Evolutionary conservation across 139 green algal species (phyloP).

Genomic region (Asterochloris sp.): DNA sequence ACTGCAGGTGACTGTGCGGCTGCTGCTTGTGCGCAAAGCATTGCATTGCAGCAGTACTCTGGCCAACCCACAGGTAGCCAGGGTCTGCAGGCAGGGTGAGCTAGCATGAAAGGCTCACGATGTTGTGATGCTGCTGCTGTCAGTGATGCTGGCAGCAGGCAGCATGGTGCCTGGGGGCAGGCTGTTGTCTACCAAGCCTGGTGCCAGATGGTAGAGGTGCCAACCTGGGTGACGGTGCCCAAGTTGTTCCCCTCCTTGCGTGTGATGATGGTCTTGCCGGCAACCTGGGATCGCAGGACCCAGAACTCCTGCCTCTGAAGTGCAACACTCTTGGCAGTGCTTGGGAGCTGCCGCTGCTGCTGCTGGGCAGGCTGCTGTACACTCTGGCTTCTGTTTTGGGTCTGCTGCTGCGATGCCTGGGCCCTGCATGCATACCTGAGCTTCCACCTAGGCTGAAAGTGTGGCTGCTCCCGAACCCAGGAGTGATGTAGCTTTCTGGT

Average conservation of each 20-base stretch:
- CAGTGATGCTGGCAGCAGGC: no score
- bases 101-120: no score
- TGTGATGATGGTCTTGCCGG: conserved; percentile 6
- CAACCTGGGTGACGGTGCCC: not conserved
- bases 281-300: not conserved
- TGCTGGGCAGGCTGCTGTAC: not conserved
- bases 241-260: not conserved
- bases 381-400: not conserved
- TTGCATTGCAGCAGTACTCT: no score
- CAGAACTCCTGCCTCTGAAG: not conserved
- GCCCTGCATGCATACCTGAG: not conserved
- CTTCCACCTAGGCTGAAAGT: not conserved
- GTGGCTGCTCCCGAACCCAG: not conserved
- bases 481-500: not conserved
- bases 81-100: no score
- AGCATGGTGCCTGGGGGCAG: no score
- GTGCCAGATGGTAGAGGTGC: no score
- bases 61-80: no score
- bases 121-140: no score
- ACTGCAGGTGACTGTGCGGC: no score
- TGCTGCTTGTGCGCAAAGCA: no score
- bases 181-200: no score
- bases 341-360: not conserved
- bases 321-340: no score
- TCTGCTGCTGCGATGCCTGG: not conserved